Evolutionary conservation across 495 filamentous ascomycete genomes (phyloP).

Genomic region (Sordaria brevicollis): DNA sequence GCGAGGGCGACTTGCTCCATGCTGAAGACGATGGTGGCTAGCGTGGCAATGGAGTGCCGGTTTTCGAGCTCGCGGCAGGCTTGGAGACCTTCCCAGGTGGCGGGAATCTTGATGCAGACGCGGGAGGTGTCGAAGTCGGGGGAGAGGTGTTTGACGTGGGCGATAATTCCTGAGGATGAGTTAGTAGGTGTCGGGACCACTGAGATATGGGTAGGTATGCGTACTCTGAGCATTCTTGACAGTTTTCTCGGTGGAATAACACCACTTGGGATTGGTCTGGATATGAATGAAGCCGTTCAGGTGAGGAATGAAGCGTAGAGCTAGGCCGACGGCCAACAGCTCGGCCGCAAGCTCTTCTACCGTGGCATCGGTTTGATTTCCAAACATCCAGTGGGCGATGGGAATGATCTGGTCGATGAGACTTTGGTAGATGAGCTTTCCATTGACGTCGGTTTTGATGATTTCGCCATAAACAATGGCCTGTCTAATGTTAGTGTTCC

Average conservation of each 20-base stretch:
- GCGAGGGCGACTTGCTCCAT: constrained; percentile 48
- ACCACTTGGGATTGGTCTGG: constrained; percentile 50
- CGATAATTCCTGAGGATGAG: constrained; percentile 4
- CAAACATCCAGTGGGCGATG: constrained; percentile 27
- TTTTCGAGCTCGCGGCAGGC: constrained; percentile 48
- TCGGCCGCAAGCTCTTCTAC: constrained; percentile 47
- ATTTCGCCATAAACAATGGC: constrained; percentile 53
- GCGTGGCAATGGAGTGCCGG: constrained; percentile 36
- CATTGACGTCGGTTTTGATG: constrained; percentile 16
- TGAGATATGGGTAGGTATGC: constrained; percentile 3
- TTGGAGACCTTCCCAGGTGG: constrained; percentile 54
- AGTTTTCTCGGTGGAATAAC: constrained; percentile 42
- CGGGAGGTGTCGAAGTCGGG: constrained; percentile 37
- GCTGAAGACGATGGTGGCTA: constrained; percentile 54
- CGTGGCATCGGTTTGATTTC: constrained; percentile 28
- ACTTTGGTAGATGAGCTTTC: constrained; percentile 33
- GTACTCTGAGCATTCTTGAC: constrained; percentile 45
- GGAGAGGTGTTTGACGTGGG: constrained; percentile 34
- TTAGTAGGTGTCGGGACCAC: constrained; percentile 18
- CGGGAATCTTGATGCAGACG: constrained; percentile 53
- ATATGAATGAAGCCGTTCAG: constrained; percentile 48
- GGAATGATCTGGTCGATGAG: constrained; percentile 37
- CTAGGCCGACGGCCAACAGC: constrained; percentile 47
- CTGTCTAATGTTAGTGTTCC: constrained; percentile 14
- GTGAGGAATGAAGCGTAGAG: constrained; percentile 33